phyloP scores from a whole-genome alignment of 2,329 filamentous ascomycete genomes.

The Ascochyta rabiei region DNA sequence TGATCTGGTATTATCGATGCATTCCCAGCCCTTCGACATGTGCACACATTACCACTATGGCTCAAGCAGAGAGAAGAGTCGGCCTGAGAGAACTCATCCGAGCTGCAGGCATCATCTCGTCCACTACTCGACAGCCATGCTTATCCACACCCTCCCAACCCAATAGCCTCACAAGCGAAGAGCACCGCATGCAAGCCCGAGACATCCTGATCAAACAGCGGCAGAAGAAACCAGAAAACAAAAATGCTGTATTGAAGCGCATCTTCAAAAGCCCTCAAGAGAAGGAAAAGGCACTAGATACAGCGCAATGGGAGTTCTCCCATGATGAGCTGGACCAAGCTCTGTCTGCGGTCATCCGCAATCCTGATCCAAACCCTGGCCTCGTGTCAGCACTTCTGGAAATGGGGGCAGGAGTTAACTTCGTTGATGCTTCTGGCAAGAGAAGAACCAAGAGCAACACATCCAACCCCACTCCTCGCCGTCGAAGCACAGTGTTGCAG shows the following conservation, averaged over 20 bases:
- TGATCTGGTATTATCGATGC: constrained; percentile 8
- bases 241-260: constrained; percentile 41
- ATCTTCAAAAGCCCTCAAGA: constrained; percentile 46
- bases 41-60: constrained; percentile 26
- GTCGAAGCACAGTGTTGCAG: constrained; percentile 46
- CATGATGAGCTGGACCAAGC: constrained; percentile 46
- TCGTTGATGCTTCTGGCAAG: constrained; percentile 26
- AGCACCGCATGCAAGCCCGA: constrained; percentile 39
- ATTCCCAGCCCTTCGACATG: constrained; percentile 13
- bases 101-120: constrained; percentile 35
- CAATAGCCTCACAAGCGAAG: constrained; percentile 37
- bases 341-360: constrained; percentile 40
- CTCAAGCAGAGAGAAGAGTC: constrained; percentile 25
- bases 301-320: constrained; percentile 35
- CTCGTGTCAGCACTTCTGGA: constrained; percentile 43
- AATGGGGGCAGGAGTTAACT: constrained; percentile 46
- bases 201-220: constrained; percentile 41
- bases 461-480: constrained; percentile 28
- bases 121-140: constrained; percentile 37
- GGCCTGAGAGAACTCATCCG: constrained; percentile 39
- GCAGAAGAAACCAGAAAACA: constrained; percentile 37
- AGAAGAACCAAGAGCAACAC: constrained; percentile 31
- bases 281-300: constrained; percentile 39
- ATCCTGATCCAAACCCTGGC: constrained; percentile 36
- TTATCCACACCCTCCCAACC: constrained; percentile 42